phyloP scores from a whole-genome alignment of 371 early-diverging fungal species.

The Parasitella parasitica region DNA sequence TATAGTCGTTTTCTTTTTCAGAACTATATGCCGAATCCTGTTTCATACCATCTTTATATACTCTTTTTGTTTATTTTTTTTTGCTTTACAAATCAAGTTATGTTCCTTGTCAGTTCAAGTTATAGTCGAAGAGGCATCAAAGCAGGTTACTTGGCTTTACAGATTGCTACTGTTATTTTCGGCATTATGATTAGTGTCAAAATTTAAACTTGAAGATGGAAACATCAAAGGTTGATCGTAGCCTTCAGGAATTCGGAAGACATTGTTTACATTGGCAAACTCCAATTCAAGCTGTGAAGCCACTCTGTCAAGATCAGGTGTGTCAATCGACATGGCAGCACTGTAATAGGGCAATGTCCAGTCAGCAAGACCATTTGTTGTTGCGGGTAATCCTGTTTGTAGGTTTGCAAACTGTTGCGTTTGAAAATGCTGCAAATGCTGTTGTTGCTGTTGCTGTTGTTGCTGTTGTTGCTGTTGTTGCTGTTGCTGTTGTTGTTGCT shows the following conservation, averaged over 20 bases:
- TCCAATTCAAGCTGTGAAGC: not conserved
- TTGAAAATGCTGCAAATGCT: not conserved
- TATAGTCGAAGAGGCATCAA: too few relatives aligned
- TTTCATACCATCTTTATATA: too few relatives aligned
- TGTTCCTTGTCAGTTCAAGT: too few relatives aligned
- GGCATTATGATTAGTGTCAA: not conserved
- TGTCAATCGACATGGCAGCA: not conserved
- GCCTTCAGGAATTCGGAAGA: conserved; percentile 13
- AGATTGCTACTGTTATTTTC: conserved; percentile 2
- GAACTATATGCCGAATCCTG: too few relatives aligned
- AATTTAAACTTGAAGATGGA: not conserved
- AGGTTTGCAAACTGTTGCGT: not conserved
- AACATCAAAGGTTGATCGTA: conserved; percentile 19
- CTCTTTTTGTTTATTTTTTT: too few relatives aligned
- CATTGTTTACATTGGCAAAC: not conserved
- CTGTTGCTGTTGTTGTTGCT: not conserved
- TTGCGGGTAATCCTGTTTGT: not conserved
- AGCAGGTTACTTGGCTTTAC: not conserved
- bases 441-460: not conserved
- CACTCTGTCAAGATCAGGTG: not conserved
- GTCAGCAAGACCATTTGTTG: not conserved
- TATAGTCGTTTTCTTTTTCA: too few relatives aligned
- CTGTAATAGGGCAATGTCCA: conserved; percentile 10
- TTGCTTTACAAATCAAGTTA: too few relatives aligned
- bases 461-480: conserved; percentile 1